phyloP scores from a whole-genome alignment of 345 rosid genomes.

The Citrus sinensis region DVS_A1.0 CM039166.1:784001-784500 shows the following conservation, averaged over 20 bases:
- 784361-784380: constrained; percentile 18
- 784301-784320: neutral
- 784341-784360: constrained; percentile 9
- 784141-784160: neutral
- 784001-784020: neutral
- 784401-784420: neutral
- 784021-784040: neutral
- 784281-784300: neutral
- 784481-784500: constrained; percentile 22
- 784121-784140: neutral
- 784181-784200: neutral
- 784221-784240: neutral
- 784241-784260: neutral
- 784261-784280: neutral
- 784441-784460: neutral
- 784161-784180: constrained; percentile 3
- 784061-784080: neutral
- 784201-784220: too few species aligned
- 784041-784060: constrained; percentile 1
- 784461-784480: constrained; percentile 20
- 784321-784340: neutral
- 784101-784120: too few species aligned
- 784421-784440: neutral
- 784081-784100: neutral
- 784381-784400: constrained; percentile 10